Conservation (phyloP, 495 filamentous ascomycete species). For the Xylaria castorea region DNA sequence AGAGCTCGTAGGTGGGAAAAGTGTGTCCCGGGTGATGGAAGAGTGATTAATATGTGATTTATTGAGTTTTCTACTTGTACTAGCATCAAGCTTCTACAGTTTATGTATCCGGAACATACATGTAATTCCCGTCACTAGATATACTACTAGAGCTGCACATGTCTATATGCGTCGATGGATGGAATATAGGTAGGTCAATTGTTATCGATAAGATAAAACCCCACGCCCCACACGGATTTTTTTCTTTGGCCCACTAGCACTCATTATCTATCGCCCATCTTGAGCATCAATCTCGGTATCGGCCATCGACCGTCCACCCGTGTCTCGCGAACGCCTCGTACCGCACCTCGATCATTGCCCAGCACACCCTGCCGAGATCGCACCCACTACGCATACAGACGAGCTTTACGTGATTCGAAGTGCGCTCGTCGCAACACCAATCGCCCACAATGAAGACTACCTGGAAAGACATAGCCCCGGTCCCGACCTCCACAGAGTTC, state of each 20-base stretch:
- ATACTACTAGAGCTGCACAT: background rate
- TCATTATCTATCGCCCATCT: constrained; percentile 21
- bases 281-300: constrained; percentile 11
- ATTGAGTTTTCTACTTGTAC: background rate
- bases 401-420: constrained; percentile 14
- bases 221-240: constrained; percentile 40
- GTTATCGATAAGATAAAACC: constrained; percentile 38
- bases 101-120: background rate
- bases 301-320: background rate
- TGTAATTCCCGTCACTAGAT: too few relatives aligned
- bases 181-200: background rate
- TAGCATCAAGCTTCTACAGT: background rate
- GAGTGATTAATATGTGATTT: background rate
- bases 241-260: constrained; percentile 26
- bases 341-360: background rate
- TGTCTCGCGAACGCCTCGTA: constrained; percentile 13
- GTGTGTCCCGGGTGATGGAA: background rate
- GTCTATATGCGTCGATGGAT: background rate
- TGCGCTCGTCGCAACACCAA: constrained; percentile 24
- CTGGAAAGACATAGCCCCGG: constrained; percentile 78
- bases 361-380: background rate
- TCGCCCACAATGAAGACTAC: constrained; percentile 55
- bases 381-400: background rate
- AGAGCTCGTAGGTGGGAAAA: background rate
- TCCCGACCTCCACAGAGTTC: constrained; percentile 94